Evolutionary conservation across 306 rosid species (phyloP).

Genomic region (Trifolium repens): DNA sequence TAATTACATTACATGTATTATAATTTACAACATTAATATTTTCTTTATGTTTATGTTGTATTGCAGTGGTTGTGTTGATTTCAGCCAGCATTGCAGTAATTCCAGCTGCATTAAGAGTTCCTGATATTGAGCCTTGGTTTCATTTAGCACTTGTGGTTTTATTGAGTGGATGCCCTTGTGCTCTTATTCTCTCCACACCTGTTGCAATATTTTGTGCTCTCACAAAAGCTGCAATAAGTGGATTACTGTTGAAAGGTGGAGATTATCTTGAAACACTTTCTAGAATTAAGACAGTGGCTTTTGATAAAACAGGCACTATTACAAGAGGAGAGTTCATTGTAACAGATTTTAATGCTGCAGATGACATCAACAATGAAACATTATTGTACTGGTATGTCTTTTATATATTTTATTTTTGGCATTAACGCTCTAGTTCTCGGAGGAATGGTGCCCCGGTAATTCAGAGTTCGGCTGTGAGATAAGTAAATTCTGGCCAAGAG

Average conservation of each 20-base stretch:
- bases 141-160: constrained; percentile 84
- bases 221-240: constrained; percentile 80
- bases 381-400: constrained; percentile 67
- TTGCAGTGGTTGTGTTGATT: constrained; percentile 69
- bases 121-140: constrained; percentile 62
- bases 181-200: constrained; percentile 91
- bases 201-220: constrained; percentile 87
- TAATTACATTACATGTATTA: background rate
- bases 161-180: constrained; percentile 95
- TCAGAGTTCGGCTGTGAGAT: too few species aligned
- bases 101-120: constrained; percentile 62
- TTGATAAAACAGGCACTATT: constrained; percentile 92
- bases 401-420: background rate
- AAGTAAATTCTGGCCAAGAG: too few species aligned
- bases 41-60: constrained; percentile 7
- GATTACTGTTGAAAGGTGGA: constrained; percentile 88
- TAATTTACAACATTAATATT: background rate
- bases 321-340: constrained; percentile 84
- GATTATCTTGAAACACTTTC: constrained; percentile 79
- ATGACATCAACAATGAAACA: constrained; percentile 56
- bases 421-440: too few species aligned
- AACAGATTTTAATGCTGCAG: constrained; percentile 55
- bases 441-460: too few species aligned
- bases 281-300: constrained; percentile 66
- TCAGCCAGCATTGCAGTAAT: constrained; percentile 63